phyloP scores from a whole-genome alignment of 2,329 filamentous ascomycete species.

The Aspergillus cejpii region DNA sequence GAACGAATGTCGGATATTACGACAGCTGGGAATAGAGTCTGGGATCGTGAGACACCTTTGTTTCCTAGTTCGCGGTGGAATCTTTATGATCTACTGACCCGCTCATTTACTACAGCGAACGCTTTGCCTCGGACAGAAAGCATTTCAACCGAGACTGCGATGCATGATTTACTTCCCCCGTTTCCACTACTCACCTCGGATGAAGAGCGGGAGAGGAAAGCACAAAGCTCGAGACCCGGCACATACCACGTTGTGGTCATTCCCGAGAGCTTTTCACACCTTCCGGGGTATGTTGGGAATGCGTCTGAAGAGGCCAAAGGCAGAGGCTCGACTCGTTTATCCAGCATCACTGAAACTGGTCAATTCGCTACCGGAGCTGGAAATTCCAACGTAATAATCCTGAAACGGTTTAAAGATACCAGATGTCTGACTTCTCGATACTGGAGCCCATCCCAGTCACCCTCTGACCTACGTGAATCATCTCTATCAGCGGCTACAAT shows the following conservation, averaged over 20 bases:
- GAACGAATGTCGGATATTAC: slow-evolving; percentile 49
- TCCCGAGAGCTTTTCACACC: slow-evolving; percentile 47
- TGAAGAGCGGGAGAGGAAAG: slow-evolving; percentile 54
- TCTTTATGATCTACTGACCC: slow-evolving; percentile 12
- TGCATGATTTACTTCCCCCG: slow-evolving; percentile 47
- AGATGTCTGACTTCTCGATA: slow-evolving; percentile 29
- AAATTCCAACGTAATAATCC: slow-evolving; percentile 47
- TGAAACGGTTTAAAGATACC: slow-evolving; percentile 47
- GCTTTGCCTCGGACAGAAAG: slow-evolving; percentile 25
- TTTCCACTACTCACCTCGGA: slow-evolving; percentile 50
- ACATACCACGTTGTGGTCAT: slow-evolving; percentile 52
- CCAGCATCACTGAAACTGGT: slow-evolving; percentile 26
- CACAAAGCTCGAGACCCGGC: slow-evolving; percentile 46
- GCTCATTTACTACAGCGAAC: slow-evolving; percentile 20
- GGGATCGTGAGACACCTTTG: slow-evolving; percentile 46
- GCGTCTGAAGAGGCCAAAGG: slow-evolving; percentile 12
- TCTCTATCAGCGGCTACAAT: slow-evolving; percentile 24
- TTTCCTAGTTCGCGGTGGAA: slow-evolving; percentile 3
- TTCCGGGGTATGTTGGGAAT: slow-evolving; percentile 47
- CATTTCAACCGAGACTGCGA: slow-evolving; percentile 25
- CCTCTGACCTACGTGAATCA: slow-evolving; percentile 27
- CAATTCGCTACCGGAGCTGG: slow-evolving; percentile 19
- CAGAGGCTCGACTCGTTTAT: slow-evolving; percentile 22
- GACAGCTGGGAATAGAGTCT: slow-evolving; percentile 47
- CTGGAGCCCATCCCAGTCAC: slow-evolving; percentile 28